Conservation (phyloP, 208 protist genomes). For the Herpetomonas tarakana region DNA sequence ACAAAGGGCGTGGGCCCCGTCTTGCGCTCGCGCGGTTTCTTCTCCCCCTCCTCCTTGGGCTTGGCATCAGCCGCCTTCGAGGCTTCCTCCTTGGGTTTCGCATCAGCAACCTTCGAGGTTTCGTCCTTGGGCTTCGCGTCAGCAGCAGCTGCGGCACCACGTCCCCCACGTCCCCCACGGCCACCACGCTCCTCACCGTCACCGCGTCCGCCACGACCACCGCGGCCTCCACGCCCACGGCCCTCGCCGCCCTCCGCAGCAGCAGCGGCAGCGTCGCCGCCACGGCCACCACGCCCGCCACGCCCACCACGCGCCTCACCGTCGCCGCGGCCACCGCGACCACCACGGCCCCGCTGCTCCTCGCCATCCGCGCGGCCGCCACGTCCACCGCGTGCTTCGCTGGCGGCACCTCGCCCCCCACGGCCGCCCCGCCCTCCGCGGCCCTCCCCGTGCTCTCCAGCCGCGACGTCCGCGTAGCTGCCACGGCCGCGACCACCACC, state of each 20-base stretch:
- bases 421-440: constrained; percentile 20
- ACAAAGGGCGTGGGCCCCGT: constrained; percentile 28
- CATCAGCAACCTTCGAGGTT: constrained; percentile 1
- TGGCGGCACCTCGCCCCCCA: background rate
- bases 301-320: constrained; percentile 15
- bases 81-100: constrained; percentile 12
- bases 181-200: background rate
- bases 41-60: background rate
- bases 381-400: background rate
- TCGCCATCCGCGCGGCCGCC: background rate
- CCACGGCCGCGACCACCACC: too few relatives aligned
- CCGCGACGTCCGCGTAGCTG: background rate
- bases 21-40: constrained; percentile 6
- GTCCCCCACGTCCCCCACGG: background rate
- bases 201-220: background rate
- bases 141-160: constrained; percentile 6
- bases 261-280: background rate
- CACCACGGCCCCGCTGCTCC: constrained; percentile 17
- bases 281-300: background rate
- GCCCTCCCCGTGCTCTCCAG: background rate
- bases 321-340: constrained; percentile 18
- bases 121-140: constrained; percentile 12
- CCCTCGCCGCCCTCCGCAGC: constrained; percentile 6
- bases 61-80: constrained; percentile 6
- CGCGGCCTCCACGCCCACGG: background rate